Evolutionary conservation across 139 green algal genomes (phyloP), one percentile per base, ranked within the genome.

Genomic region (Pleodorina starrii): DNA sequence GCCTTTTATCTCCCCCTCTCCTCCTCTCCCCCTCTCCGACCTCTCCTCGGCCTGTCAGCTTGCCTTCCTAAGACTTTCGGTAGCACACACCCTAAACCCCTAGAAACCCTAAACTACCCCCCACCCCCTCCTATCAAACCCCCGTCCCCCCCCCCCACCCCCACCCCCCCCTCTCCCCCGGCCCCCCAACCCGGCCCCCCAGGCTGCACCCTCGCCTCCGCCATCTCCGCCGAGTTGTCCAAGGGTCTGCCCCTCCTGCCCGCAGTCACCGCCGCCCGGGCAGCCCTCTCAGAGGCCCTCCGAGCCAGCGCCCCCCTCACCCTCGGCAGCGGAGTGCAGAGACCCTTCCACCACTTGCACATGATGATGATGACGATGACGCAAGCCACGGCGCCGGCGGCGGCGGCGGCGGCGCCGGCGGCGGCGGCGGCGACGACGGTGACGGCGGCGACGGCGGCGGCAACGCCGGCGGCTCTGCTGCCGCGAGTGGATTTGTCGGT

Each of bases 121-220:
- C 29, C n/a, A 74, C 3, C 29, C 63, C 29, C 17, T 74, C 16
- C 48, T 11, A 50, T 38, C 72, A 54, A 57, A n/a, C 35, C 35
- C 25, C 16, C 44, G 2, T 51, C 40, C 72, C 38, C 44, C 40
- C 72, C 38, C 54, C 14, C 19, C 40, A 14, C 23, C 54, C 19
- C 72, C 2, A 36, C 72, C 3, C 1, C 32, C 6, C 69, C 32
- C n/a, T 7, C 69, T 38, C 72, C 72, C 3, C 21, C n/a, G 9
- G 57, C 14, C 25, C 77, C 50, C 23, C 14, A 14, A 6, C 76
- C 46, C 35, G 0, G 23, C 29, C 42, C 54, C 40, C 1, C 84
- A 93, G 97, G 98, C 32, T 99, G 98, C 94, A 99, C 96, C 2
- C 93, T 99, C 32, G 96, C 97, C 6, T 93, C 95, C 5, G 94